Evolutionary conservation across 2,329 filamentous ascomycete species (phyloP), one percentile per base, ranked within the genome.

Genomic region (Fonsecaea multimorphosa): DNA sequence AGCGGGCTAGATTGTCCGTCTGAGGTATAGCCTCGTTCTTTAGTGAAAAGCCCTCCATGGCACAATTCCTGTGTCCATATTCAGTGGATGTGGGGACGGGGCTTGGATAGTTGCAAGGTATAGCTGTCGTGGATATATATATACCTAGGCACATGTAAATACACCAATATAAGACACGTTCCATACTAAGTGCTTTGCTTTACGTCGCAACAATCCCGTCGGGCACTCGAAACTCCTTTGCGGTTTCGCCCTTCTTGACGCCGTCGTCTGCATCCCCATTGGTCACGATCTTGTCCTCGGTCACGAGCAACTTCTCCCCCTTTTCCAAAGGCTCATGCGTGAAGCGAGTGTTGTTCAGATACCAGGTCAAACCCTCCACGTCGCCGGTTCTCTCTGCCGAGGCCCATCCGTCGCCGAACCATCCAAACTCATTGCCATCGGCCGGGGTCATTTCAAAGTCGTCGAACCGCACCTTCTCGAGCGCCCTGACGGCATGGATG

Each of bases 331-430:
- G 51, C 24, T 68, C 62, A 52, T 71, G 68, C 29, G 56, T 31
- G 60, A 71, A 70, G 22, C 44, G 54, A 1, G 68, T 71, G 54
- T 65, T 63, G 63, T 72, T 66, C 56, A 69, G 60, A 69, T 69
- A 69, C 72, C 72, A 71, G 19, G 61, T 65, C 54, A 69, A 46
- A 19, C 70, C 65, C 56, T 71, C 69, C 2, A 64, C 59, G 36
- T 71, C 67, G 24, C 55, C 57, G 3, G 32, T 54, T 31, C 67
- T 22, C 66, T 74, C 73, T 3, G 68, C 72, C 8, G 55, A 55
- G 0, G 79, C 79, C 70, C 79, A 79, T 0, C 82, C 82, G 72
- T 83, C 82, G 0, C 81, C 82, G 78, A 84, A 80, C 71, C 82
- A 83, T 22, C 78, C 69, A 70, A 81, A 83, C 4, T 78, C 76